Evolutionary conservation across 2,329 filamentous ascomycete species (phyloP).

Genomic region (Penicillium sp.): DNA sequence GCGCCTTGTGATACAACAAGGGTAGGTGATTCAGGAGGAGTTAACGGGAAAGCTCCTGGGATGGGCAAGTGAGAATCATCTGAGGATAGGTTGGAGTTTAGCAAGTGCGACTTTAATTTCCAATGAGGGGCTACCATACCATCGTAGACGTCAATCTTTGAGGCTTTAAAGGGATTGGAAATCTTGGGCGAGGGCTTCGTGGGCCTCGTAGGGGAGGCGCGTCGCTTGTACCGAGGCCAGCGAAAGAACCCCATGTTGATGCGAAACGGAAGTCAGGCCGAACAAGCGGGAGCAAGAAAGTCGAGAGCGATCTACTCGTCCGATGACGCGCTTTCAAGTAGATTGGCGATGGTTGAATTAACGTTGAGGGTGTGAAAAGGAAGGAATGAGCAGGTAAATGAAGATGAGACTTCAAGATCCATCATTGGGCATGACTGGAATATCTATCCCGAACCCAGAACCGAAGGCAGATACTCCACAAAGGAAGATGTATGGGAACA

Average conservation of each 20-base stretch:
- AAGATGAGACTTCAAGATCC: slow-evolving; percentile 7
- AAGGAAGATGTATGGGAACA: slow-evolving; percentile 5
- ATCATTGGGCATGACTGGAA: slow-evolving; percentile 14
- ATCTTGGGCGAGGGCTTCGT: not conserved
- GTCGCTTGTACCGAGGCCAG: slow-evolving; percentile 7
- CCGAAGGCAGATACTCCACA: not conserved
- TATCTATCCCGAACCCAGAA: not conserved
- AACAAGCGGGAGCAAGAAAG: not conserved
- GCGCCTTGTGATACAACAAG: slow-evolving; percentile 5
- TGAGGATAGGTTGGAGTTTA: not conserved
- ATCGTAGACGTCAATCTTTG: not conserved
- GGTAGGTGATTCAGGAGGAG: slow-evolving; percentile 16
- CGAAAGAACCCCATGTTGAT: slow-evolving; percentile 5
- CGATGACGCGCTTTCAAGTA: slow-evolving; percentile 8
- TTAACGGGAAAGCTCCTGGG: slow-evolving; percentile 19
- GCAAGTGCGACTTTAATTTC: not conserved
- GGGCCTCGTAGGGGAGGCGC: not conserved
- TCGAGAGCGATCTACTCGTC: not conserved
- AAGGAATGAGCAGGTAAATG: not conserved
- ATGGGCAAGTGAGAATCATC: slow-evolving; percentile 6
- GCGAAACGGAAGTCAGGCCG: not conserved
- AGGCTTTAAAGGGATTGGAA: not conserved
- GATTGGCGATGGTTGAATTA: not conserved
- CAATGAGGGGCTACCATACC: not conserved
- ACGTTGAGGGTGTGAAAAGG: not conserved